These are phyloP conservation scores for Nemania sp. DNA, from an alignment of 2,329 filamentous ascomycete species.

Conservation along the genomic window DNA sequence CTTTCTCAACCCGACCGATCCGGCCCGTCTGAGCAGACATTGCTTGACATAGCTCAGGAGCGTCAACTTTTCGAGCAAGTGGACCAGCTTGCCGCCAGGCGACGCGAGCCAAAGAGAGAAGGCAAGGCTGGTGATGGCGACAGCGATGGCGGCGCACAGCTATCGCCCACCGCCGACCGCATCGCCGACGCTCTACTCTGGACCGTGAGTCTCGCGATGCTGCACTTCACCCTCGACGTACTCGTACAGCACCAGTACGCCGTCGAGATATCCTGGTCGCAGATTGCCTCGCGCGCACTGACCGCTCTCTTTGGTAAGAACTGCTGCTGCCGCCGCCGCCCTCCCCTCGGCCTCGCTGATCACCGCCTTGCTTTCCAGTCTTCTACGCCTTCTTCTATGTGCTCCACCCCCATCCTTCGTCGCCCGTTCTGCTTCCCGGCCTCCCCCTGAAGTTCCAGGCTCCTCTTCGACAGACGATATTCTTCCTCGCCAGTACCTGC, in stretches of 20 bases:
- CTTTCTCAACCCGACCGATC: slow-evolving; percentile 72
- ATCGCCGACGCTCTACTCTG: slow-evolving; percentile 61
- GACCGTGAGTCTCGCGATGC: slow-evolving; percentile 65
- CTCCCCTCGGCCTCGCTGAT: too few species aligned
- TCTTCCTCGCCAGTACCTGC: slow-evolving; percentile 62
- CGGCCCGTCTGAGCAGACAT: slow-evolving; percentile 63
- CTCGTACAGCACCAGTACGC: slow-evolving; percentile 79
- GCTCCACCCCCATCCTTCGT: slow-evolving; percentile 57
- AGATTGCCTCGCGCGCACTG: slow-evolving; percentile 55
- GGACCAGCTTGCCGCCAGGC: slow-evolving; percentile 44
- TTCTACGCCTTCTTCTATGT: slow-evolving; percentile 59
- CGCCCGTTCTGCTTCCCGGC: slow-evolving; percentile 53
- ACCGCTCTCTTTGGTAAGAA: slow-evolving; percentile 58
- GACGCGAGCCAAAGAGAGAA: slow-evolving; percentile 30
- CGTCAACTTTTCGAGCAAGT: slow-evolving; percentile 59
- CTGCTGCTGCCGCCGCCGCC: too few species aligned
- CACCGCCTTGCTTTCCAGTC: slow-evolving; percentile 48
- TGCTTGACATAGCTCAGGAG: slow-evolving; percentile 73
- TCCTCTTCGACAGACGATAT: slow-evolving; percentile 60
- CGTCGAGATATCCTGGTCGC: slow-evolving; percentile 63
- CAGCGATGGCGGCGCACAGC: slow-evolving; percentile 38
- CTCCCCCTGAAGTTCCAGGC: slow-evolving; percentile 52
- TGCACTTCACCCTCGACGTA: slow-evolving; percentile 79
- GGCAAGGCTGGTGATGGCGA: slow-evolving; percentile 39
- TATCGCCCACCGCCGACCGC: slow-evolving; percentile 52